Conservation (phyloP, 768 basidiomycete genomes). For the Tephrocybe sp. region DNA sequence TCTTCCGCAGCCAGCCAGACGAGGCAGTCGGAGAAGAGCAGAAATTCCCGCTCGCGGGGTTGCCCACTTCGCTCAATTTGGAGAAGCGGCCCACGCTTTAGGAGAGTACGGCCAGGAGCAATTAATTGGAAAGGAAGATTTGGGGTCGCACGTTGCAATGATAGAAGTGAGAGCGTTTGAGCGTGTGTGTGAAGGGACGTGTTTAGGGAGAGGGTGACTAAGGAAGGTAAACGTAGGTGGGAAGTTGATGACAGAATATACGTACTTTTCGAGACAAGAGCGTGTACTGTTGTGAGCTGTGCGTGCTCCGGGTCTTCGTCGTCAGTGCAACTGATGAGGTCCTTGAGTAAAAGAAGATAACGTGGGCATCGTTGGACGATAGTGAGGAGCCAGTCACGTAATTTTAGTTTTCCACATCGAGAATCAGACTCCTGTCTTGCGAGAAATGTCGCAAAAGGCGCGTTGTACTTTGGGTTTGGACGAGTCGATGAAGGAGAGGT, state of each 20-base stretch:
- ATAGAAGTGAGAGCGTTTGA: slow-evolving; percentile 69
- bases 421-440: slow-evolving; percentile 64
- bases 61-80: slow-evolving; percentile 52
- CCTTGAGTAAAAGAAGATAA: slow-evolving; percentile 80
- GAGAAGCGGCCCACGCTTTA: slow-evolving; percentile 64
- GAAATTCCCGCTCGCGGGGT: slow-evolving; percentile 62
- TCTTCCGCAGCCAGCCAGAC: slow-evolving; percentile 69
- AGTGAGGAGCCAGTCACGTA: slow-evolving; percentile 83
- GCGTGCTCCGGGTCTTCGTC: slow-evolving; percentile 65
- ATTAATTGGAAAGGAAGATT: slow-evolving; percentile 79
- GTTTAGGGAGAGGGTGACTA: slow-evolving; percentile 78
- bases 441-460: slow-evolving; percentile 62
- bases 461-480: slow-evolving; percentile 42
- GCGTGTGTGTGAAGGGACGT: slow-evolving; percentile 77
- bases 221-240: background rate
- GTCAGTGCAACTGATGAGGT: slow-evolving; percentile 68
- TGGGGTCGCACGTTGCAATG: slow-evolving; percentile 74
- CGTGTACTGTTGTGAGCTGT: slow-evolving; percentile 56
- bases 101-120: slow-evolving; percentile 72
- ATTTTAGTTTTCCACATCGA: slow-evolving; percentile 67
- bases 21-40: slow-evolving; percentile 81
- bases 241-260: background rate
- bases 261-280: slow-evolving; percentile 74
- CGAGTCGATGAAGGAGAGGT: slow-evolving; percentile 37
- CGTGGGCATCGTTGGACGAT: slow-evolving; percentile 87